phyloP scores from a whole-genome alignment of 441 rosid species.

The Francoa sonchifolia region DNA sequence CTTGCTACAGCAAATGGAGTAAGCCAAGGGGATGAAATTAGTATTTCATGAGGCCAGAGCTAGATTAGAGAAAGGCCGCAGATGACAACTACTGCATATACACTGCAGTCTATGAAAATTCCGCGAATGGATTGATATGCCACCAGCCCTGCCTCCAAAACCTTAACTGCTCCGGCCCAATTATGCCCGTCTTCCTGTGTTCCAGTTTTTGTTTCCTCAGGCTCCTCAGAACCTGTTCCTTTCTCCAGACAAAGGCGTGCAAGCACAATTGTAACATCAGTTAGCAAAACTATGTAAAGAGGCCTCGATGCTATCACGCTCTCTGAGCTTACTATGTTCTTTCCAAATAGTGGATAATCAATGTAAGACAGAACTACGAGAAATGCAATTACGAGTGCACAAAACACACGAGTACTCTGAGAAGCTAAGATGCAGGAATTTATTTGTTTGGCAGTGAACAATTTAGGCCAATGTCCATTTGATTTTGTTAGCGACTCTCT shows the following conservation, averaged over 20 bases:
- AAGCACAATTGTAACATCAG: constrained; percentile 43
- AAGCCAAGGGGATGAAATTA: not conserved
- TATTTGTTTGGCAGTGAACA: constrained; percentile 43
- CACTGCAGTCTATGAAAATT: constrained; percentile 62
- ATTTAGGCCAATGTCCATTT: constrained; percentile 7
- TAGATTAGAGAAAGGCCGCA: constrained; percentile 34
- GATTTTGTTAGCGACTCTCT: constrained; percentile 12
- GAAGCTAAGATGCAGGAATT: constrained; percentile 46
- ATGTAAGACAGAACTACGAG: constrained; percentile 35
- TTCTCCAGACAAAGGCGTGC: constrained; percentile 25
- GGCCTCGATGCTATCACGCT: constrained; percentile 45
- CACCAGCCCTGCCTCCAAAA: constrained; percentile 67
- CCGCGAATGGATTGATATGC: constrained; percentile 44
- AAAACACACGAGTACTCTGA: constrained; percentile 38
- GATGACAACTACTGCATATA: constrained; percentile 51
- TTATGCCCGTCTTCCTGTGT: constrained; percentile 22
- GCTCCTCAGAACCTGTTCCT: constrained; percentile 17
- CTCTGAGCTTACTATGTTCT: constrained; percentile 21
- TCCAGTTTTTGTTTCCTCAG: constrained; percentile 18
- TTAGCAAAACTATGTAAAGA: constrained; percentile 42
- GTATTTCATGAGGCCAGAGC: not conserved
- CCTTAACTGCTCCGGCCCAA: constrained; percentile 46
- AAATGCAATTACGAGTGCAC: constrained; percentile 40
- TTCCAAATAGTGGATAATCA: constrained; percentile 25
- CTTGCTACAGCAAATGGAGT: too few relatives aligned